Base-by-base conservation (phyloP, 495 filamentous ascomycete genomes). In the Elaphomyces granulatus region DNA sequence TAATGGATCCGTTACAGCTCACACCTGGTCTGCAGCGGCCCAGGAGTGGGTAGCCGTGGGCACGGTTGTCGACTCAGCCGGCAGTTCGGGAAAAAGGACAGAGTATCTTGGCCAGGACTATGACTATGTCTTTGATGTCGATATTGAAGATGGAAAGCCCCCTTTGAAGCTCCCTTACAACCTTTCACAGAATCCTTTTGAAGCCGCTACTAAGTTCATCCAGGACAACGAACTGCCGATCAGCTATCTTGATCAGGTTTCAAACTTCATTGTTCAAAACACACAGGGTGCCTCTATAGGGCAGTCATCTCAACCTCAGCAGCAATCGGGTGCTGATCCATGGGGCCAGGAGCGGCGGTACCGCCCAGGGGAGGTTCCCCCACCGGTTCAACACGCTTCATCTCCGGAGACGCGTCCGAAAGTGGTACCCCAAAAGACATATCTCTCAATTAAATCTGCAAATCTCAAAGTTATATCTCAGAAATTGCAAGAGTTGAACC, bases 51-150 rank as follows among this genome's bases (percentile, higher is more conserved):
- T 83, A 37, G 80, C 78, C 41, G 77, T 98, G 2, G 90, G 90
- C 36, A 94, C 85, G 0, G 92, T 96, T 12, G 90, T 99, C 14
- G 87, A 93, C 42, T 75, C 84, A 2, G 80, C 78, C 23, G 88
- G 80, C 21, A 90, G 84, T 53, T 83, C 77, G 43, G 80, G 82
- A 2, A 69, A 70, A 34, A 83, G 82, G 54, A 77, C 69, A 9
- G 63, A 79, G 32, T 82, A 87, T 52, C 56, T 78, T 2, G 92
- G 92, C 16, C 76, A 87, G 54, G 83, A 94, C 40, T 99, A 92
- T 54, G 92, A 99, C 49, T 95, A 83, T 55, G 92, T 99, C 36
- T 99, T 96, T 47, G 88, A 96, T 52, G 90, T 99, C 18, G 92
- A 95, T 50, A 88, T 96, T 42, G 82, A 94, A 52, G 92, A 96